Evolutionary conservation across 768 basidiomycete genomes (phyloP).

Genomic region (Leccinum subtestaceum): DNA sequence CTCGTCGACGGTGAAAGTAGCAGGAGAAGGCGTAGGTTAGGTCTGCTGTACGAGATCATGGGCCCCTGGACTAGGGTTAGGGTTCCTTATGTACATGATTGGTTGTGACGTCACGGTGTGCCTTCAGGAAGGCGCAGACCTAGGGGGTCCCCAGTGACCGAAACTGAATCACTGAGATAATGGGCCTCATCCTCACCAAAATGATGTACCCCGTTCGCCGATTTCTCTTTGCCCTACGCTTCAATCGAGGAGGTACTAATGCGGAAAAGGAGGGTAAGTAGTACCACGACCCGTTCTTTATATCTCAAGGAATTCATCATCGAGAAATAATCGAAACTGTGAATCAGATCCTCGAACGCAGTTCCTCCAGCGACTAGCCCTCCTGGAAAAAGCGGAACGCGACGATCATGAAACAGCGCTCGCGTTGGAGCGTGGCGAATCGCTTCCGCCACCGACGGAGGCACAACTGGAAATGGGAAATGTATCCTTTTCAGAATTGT

Average conservation of each 20-base stretch:
- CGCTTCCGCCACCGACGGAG: slow-evolving; percentile 19
- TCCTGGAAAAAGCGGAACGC: slow-evolving; percentile 15
- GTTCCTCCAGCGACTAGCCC: slow-evolving; percentile 5
- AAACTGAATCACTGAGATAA: neutral
- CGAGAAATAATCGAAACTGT: neutral
- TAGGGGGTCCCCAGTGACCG: no score
- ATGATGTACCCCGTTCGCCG: neutral
- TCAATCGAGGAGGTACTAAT: neutral
- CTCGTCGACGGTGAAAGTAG: neutral
- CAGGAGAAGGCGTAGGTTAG: slow-evolving; percentile 1
- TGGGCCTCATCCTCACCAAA: slow-evolving; percentile 11
- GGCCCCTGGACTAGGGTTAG: neutral
- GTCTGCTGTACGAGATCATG: neutral
- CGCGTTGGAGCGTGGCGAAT: slow-evolving; percentile 33
- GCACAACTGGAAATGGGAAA: slow-evolving; percentile 21
- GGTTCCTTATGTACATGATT: neutral
- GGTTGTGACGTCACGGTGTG: no score
- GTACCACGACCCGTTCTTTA: neutral
- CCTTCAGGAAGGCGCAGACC: no score
- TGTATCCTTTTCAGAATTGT: slow-evolving; percentile 8
- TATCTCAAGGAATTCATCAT: neutral
- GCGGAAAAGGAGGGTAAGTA: slow-evolving; percentile 4
- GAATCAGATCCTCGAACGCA: slow-evolving; percentile 4
- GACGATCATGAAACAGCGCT: slow-evolving; percentile 23
- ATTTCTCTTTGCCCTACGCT: neutral